Percentiles rank a stretch among this genome's conserved stretches.
These are phyloP conservation scores for Lactarius pseudohatsudake DNA, from an alignment of 768 basidiomycete species.

Conservation along the genomic window DNA sequence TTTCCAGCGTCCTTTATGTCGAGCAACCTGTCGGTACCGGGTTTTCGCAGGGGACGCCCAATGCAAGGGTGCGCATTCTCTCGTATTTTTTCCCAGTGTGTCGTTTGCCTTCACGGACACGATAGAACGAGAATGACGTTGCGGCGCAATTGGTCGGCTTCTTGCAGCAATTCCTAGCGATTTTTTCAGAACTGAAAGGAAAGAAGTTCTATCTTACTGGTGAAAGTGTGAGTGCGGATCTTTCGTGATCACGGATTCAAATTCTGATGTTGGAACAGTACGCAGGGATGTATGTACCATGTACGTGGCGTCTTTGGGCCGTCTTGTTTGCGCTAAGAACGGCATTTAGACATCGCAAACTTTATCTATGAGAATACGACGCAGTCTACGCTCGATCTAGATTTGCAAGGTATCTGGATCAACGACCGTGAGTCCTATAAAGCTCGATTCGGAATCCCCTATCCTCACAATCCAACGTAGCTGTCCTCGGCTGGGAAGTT, in stretches of 20 bases:
- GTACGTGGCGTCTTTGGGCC: constrained; percentile 44
- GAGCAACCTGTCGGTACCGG: constrained; percentile 83
- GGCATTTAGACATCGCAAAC: constrained; percentile 63
- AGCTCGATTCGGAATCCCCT: background rate
- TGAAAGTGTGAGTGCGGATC: constrained; percentile 59
- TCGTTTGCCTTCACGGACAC: background rate
- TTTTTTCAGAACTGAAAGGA: constrained; percentile 70
- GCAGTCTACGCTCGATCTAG: constrained; percentile 46
- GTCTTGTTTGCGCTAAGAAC: background rate
- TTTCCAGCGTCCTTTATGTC: constrained; percentile 71
- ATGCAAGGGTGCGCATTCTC: constrained; percentile 41
- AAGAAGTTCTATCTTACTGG: constrained; percentile 72
- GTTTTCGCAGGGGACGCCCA: constrained; percentile 68
- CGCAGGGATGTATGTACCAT: constrained; percentile 67
- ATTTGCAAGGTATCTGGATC: constrained; percentile 72
- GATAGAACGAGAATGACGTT: constrained; percentile 52
- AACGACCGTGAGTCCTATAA: constrained; percentile 55
- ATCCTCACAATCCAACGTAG: constrained; percentile 36
- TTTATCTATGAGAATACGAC: constrained; percentile 62
- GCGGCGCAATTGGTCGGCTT: constrained; percentile 60
- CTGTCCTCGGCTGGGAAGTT: constrained; percentile 58
- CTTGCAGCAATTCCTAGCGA: constrained; percentile 70
- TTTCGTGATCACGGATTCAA: background rate
- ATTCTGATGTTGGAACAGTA: constrained; percentile 47
- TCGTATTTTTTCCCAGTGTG: background rate